Evolutionary conservation across 1,284 basidiomycete species (phyloP).

Genomic region (Agroathelia rolfsii): DNA sequence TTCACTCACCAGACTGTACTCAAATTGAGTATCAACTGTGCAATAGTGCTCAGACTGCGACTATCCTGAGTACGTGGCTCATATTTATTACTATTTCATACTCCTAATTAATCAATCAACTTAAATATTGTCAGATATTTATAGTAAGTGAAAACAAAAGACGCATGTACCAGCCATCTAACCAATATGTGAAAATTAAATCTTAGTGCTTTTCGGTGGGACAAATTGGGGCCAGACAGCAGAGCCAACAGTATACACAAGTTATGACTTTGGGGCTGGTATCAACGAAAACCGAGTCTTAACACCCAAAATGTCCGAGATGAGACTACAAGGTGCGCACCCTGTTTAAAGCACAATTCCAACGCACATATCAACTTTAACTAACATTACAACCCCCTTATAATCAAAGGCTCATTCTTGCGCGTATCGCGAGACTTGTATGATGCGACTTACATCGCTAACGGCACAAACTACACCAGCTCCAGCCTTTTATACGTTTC

Average conservation of each 20-base stretch:
- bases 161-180: no score
- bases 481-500: constrained; percentile 35
- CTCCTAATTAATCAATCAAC: no score
- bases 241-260: constrained; percentile 36
- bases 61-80: constrained; percentile 34
- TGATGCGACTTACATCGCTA: constrained; percentile 28
- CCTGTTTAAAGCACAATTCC: no score
- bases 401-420: constrained; percentile 31
- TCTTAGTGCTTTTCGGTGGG: constrained; percentile 43
- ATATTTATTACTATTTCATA: no score
- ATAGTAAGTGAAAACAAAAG: constrained; percentile 24
- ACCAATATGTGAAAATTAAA: no score
- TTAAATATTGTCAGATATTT: constrained; percentile 33
- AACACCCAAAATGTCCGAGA: constrained; percentile 42
- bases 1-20: background rate
- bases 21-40: no score
- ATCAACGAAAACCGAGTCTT: constrained; percentile 44
- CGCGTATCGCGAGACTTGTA: constrained; percentile 37
- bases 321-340: constrained; percentile 37
- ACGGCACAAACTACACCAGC: constrained; percentile 37
- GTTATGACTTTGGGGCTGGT: constrained; percentile 41
- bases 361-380: background rate
- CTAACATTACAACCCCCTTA: constrained; percentile 3
- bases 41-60: constrained; percentile 41
- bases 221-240: constrained; percentile 42